Evolutionary conservation across 2,329 filamentous ascomycete species (phyloP).

Genomic region (Thelonectria olida): DNA sequence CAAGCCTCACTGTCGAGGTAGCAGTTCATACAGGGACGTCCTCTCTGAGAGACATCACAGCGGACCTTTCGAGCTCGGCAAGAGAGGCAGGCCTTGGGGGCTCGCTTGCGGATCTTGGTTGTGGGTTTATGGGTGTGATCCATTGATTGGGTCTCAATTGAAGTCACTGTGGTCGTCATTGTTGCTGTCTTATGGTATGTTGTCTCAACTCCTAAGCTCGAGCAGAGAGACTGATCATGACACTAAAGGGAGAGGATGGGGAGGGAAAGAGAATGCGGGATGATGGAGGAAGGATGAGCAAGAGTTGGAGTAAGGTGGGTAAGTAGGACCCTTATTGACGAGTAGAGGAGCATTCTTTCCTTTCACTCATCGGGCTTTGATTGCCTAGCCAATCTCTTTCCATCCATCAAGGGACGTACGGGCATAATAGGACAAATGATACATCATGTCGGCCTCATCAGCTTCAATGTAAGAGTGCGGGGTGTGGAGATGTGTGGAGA

Average conservation of each 20-base stretch:
- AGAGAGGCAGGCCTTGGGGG: conserved; percentile 61
- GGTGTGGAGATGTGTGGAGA: conserved; percentile 32
- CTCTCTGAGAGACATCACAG: conserved; percentile 59
- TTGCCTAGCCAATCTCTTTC: too few species aligned
- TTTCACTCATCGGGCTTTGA: too few species aligned
- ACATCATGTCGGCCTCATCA: too few species aligned
- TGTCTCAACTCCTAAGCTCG: not conserved
- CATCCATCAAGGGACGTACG: too few species aligned
- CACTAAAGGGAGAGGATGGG: conserved; percentile 9
- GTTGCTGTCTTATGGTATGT: not conserved
- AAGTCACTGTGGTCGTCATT: conserved; percentile 18
- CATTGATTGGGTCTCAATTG: conserved; percentile 29
- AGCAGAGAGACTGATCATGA: not conserved
- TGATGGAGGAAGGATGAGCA: conserved; percentile 11
- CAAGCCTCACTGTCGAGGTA: conserved; percentile 59
- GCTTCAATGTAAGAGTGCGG: conserved; percentile 27
- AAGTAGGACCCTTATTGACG: not conserved
- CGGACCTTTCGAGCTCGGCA: conserved; percentile 61
- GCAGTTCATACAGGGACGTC: conserved; percentile 61
- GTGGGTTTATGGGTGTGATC: conserved; percentile 44
- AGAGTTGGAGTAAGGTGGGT: conserved; percentile 22
- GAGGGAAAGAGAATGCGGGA: conserved; percentile 5
- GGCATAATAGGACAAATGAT: too few species aligned
- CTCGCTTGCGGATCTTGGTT: conserved; percentile 54
- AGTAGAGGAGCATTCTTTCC: too few species aligned